phyloP scores from a whole-genome alignment of 805 yeast species.

The Aciculoconidium aculeatum region DNA sequence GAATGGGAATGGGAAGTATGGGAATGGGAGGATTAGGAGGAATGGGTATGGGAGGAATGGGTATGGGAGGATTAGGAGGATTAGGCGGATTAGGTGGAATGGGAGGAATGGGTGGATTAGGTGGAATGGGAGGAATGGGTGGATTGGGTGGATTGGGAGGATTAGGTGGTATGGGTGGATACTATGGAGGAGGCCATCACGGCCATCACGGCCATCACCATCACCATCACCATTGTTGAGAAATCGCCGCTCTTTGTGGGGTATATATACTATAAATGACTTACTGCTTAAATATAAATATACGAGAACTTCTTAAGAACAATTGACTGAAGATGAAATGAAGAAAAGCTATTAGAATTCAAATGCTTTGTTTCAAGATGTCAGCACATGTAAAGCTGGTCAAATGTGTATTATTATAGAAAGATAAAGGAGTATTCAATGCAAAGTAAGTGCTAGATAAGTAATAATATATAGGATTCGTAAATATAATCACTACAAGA shows the following conservation, averaged over 20 bases:
- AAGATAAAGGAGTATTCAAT: too few relatives aligned
- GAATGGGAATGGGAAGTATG: conserved; percentile 1
- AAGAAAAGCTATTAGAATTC: too few relatives aligned
- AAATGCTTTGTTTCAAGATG: too few relatives aligned
- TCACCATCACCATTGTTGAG: conserved; percentile 3
- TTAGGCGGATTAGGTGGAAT: conserved; percentile 1
- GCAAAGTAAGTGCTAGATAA: too few relatives aligned
- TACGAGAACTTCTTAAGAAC: too few relatives aligned
- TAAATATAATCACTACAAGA: too few relatives aligned
- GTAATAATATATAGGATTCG: too few relatives aligned
- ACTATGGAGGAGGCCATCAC: conserved; percentile 1
- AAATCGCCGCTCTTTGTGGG: not conserved
- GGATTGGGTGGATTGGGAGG: conserved; percentile 3
- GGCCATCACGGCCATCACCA: conserved; percentile 3
- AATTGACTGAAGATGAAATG: too few relatives aligned
- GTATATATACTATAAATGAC: too few relatives aligned
- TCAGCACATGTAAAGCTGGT: too few relatives aligned
- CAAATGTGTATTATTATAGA: too few relatives aligned
- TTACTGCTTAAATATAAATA: too few relatives aligned
- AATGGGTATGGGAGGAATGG: not conserved
- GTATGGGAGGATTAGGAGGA: conserved; percentile 2
- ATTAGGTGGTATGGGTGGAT: not conserved
- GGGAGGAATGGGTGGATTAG: conserved; percentile 1
- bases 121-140: conserved; percentile 5
- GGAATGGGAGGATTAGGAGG: conserved; percentile 1